Conservation (phyloP, 2,329 filamentous ascomycete species). For the Colletotrichum tanaceti region DNA sequence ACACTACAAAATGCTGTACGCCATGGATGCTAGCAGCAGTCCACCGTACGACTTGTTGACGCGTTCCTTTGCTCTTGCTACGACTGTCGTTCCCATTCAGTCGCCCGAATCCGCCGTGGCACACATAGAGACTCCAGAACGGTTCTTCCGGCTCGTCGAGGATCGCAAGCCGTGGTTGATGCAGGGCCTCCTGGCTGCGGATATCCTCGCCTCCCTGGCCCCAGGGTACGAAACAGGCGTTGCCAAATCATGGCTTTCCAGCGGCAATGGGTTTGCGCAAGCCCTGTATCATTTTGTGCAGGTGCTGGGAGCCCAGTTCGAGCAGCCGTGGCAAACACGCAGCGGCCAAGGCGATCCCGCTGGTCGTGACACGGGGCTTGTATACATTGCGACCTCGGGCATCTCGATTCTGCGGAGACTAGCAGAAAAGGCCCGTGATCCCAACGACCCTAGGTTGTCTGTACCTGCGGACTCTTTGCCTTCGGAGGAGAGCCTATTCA, state of each 20-base stretch:
- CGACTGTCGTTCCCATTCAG: conserved; percentile 84
- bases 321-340: conserved; percentile 55
- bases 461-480: conserved; percentile 73
- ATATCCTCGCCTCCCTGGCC: conserved; percentile 83
- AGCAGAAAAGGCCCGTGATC: conserved; percentile 74
- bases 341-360: conserved; percentile 46
- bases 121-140: conserved; percentile 48
- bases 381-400: conserved; percentile 75
- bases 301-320: conserved; percentile 74
- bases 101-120: conserved; percentile 32
- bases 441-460: conserved; percentile 59
- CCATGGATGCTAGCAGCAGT: conserved; percentile 72
- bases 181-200: conserved; percentile 90
- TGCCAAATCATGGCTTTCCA: conserved; percentile 83
- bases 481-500: conserved; percentile 73
- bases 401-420: conserved; percentile 75
- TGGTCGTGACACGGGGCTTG: conserved; percentile 59
- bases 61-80: conserved; percentile 85
- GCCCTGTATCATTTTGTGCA: conserved; percentile 82
- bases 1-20: conserved; percentile 85
- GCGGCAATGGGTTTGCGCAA: conserved; percentile 84
- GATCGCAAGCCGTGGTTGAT: conserved; percentile 88
- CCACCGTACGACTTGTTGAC: conserved; percentile 85
- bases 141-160: conserved; percentile 72
- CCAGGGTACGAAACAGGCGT: conserved; percentile 78